A percentile compares a stretch with the other conserved stretches of the same genome.
phyloP scores from a whole-genome alignment of 2,329 filamentous ascomycete genomes.

The Apiospora aurea region DNA sequence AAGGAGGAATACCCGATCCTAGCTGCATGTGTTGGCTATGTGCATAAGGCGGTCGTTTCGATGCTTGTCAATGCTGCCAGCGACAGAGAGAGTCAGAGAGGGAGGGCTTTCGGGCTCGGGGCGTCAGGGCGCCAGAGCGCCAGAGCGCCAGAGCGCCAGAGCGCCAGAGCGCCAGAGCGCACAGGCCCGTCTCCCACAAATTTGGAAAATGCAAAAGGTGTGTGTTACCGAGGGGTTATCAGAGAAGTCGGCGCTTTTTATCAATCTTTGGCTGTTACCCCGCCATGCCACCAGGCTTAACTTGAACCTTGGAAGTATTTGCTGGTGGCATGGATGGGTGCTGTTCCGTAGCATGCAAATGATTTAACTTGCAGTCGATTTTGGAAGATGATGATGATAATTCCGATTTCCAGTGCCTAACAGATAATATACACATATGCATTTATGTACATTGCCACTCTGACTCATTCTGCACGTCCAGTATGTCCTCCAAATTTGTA shows the following conservation, averaged over 20 bases:
- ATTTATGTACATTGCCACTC: neutral
- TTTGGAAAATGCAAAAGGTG: conserved; percentile 20
- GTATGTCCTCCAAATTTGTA: neutral
- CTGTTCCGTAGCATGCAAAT: neutral
- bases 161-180: too few species aligned
- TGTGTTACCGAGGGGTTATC: conserved; percentile 17
- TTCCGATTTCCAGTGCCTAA: neutral
- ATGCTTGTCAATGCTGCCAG: neutral
- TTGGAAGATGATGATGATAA: neutral
- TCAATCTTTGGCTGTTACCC: conserved; percentile 7
- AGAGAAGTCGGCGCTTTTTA: neutral
- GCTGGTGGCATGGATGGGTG: neutral
- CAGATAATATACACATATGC: neutral
- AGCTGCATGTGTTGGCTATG: neutral
- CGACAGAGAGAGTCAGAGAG: neutral
- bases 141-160: too few species aligned
- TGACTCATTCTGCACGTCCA: neutral
- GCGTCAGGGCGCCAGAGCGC: too few species aligned
- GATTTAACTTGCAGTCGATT: neutral
- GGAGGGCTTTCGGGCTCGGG: conserved; percentile 16
- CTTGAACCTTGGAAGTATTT: neutral
- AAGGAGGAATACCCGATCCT: neutral
- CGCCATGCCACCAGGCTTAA: conserved; percentile 3
- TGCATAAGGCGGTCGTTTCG: neutral
- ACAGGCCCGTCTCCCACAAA: conserved; percentile 14